phyloP scores from a whole-genome alignment of 2,329 filamentous ascomycete species.

The Ceratocystis papillata region DNA sequence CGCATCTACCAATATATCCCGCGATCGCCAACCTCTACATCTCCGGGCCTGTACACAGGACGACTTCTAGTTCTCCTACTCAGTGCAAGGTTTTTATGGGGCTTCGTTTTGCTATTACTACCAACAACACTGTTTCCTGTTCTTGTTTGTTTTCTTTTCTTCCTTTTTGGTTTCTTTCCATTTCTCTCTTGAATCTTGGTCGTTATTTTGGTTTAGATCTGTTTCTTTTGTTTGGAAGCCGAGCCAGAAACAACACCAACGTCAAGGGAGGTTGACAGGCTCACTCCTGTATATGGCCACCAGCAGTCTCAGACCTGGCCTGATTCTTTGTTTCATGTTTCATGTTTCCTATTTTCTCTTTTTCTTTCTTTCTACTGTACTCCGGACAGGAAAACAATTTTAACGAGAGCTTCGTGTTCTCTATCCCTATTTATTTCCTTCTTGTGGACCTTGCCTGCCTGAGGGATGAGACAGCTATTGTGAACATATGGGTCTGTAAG shows the following conservation, averaged over 20 bases:
- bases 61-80: background rate
- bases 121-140: conserved; percentile 12
- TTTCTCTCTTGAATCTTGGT: conserved; percentile 6
- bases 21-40: background rate
- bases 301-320: conserved; percentile 15
- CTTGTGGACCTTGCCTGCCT: background rate
- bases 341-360: conserved; percentile 11
- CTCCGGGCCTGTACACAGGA: background rate
- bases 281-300: conserved; percentile 13
- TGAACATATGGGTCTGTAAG: background rate
- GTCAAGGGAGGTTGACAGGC: background rate
- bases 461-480: background rate
- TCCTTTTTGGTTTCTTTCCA: background rate
- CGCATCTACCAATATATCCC: background rate
- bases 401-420: background rate
- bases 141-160: conserved; percentile 12
- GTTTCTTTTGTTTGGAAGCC: background rate
- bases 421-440: background rate
- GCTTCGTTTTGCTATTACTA: conserved; percentile 15
- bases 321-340: conserved; percentile 6
- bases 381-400: background rate
- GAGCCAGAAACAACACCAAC: background rate
- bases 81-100: background rate
- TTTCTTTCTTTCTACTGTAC: conserved; percentile 9
- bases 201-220: background rate